These are phyloP conservation scores for Colletotrichum sp. DNA, from an alignment of 2,329 filamentous ascomycete genomes.

Conservation along the genomic window DNA sequence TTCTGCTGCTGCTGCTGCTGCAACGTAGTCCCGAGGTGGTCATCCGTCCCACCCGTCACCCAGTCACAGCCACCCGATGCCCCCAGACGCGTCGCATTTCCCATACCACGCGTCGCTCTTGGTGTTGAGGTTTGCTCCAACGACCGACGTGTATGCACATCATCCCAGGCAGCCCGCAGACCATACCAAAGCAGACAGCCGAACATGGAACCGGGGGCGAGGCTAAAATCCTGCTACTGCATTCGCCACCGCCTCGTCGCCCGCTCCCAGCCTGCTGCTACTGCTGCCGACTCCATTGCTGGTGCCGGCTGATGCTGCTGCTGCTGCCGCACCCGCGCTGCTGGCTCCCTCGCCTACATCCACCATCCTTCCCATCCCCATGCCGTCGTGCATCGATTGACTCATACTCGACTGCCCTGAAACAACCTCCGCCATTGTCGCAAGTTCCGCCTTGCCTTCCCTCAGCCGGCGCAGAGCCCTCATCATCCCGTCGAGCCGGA, in stretches of 20 bases:
- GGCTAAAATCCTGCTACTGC: neutral
- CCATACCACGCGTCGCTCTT: conserved; percentile 21
- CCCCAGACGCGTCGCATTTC: conserved; percentile 17
- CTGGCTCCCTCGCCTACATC: conserved; percentile 18
- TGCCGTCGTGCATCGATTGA: conserved; percentile 11
- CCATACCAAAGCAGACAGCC: neutral
- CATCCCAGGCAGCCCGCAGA: neutral
- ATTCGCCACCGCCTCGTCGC: conserved; percentile 13
- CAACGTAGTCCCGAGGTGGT: neutral
- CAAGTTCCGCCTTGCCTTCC: conserved; percentile 26
- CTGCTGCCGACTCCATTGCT: neutral
- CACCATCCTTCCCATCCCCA: neutral
- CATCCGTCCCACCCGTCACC: conserved; percentile 3
- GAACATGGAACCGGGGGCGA: neutral
- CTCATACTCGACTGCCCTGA: conserved; percentile 16
- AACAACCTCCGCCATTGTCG: conserved; percentile 1
- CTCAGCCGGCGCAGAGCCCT: conserved; percentile 74
- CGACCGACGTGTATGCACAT: neutral
- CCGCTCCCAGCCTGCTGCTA: neutral
- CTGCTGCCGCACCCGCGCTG: neutral
- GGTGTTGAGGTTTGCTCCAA: conserved; percentile 16
- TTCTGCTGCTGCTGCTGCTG: neutral
- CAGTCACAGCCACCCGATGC: conserved; percentile 2
- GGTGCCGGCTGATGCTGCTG: neutral
- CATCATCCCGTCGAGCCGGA: conserved; percentile 79